phyloP scores from a whole-genome alignment of 2,329 filamentous ascomycete genomes.

The Aspergillus sergii region DNA sequence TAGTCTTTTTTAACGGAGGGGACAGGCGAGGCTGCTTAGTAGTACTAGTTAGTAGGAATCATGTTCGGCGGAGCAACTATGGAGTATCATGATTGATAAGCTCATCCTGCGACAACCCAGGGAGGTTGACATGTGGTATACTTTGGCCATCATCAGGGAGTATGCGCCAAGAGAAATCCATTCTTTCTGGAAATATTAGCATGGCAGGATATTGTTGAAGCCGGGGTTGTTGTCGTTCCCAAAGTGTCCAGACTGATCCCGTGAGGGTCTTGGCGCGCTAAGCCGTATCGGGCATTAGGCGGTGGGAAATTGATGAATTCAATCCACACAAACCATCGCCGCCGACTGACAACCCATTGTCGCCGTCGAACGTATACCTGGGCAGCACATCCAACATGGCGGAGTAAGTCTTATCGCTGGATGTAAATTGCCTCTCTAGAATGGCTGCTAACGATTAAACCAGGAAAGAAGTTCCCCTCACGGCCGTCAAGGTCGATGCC shows the following conservation, averaged over 20 bases:
- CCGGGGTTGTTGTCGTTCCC: neutral
- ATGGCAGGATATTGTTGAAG: neutral
- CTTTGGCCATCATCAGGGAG: neutral
- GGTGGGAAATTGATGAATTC: slow-evolving; percentile 33
- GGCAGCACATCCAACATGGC: slow-evolving; percentile 34
- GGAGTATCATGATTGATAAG: neutral
- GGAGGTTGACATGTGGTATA: neutral
- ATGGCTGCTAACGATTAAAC: slow-evolving; percentile 22
- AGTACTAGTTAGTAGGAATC: neutral
- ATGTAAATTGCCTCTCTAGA: neutral
- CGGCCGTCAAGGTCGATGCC: slow-evolving; percentile 90
- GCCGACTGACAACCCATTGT: slow-evolving; percentile 20
- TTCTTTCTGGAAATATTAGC: neutral
- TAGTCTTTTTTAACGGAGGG: neutral
- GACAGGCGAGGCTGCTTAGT: neutral
- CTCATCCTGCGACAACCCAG: neutral
- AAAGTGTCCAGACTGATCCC: slow-evolving; percentile 1
- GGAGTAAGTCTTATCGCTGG: slow-evolving; percentile 26
- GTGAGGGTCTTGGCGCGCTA: slow-evolving; percentile 31
- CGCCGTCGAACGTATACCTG: slow-evolving; percentile 23
- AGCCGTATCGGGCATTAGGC: slow-evolving; percentile 22
- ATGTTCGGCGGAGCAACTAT: neutral
- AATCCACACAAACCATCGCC: slow-evolving; percentile 36
- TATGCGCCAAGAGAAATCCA: neutral
- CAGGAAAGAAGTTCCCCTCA: slow-evolving; percentile 71